Conservation (phyloP, 2,329 filamentous ascomycete genomes). For the Arachnomyces sp. region DNA sequence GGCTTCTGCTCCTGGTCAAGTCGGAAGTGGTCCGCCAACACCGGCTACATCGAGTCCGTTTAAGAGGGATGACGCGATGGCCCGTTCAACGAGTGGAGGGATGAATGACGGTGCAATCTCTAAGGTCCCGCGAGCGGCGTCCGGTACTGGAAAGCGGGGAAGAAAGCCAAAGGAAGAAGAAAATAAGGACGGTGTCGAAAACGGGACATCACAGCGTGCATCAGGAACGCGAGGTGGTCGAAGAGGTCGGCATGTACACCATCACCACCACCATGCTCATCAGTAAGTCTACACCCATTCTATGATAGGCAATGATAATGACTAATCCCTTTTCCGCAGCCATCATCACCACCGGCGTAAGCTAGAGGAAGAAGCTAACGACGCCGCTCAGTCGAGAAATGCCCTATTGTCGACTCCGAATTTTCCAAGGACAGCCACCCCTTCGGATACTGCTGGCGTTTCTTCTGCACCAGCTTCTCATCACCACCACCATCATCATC, state of each 20-base stretch:
- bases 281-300: slow-evolving; percentile 36
- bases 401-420: neutral
- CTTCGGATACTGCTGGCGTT: slow-evolving; percentile 17
- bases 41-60: slow-evolving; percentile 48
- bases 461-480: slow-evolving; percentile 18
- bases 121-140: slow-evolving; percentile 35
- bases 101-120: slow-evolving; percentile 30
- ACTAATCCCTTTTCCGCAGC: slow-evolving; percentile 15
- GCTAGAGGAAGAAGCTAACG: slow-evolving; percentile 39
- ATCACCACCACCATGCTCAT: slow-evolving; percentile 56
- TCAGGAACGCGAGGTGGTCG: slow-evolving; percentile 60
- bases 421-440: slow-evolving; percentile 21
- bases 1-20: slow-evolving; percentile 41
- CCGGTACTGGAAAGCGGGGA: slow-evolving; percentile 50
- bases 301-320: too few species aligned
- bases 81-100: slow-evolving; percentile 36
- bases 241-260: slow-evolving; percentile 46
- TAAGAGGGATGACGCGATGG: slow-evolving; percentile 41
- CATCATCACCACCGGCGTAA: slow-evolving; percentile 51
- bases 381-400: slow-evolving; percentile 14
- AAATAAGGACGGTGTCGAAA: slow-evolving; percentile 56
- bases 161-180: slow-evolving; percentile 74
- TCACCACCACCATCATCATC: slow-evolving; percentile 40
- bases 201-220: slow-evolving; percentile 54
- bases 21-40: slow-evolving; percentile 47